A percentile compares a stretch with the other conserved stretches of the same genome.
Conservation (phyloP, 129 eudicot genomes). For the Tanacetum coccineum region DNA sequence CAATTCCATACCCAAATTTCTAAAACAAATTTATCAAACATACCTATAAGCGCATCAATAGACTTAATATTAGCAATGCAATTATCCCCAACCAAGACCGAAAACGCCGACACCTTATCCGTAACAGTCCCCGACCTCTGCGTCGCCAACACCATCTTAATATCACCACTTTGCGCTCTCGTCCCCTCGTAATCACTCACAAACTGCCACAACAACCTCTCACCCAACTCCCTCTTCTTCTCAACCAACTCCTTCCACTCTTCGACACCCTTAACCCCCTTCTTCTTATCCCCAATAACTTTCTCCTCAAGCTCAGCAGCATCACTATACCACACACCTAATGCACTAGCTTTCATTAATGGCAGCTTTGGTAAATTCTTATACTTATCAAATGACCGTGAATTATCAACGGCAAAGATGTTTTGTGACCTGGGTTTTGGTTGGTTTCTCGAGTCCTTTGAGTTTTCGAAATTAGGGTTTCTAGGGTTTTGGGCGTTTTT, state of each 20-base stretch:
- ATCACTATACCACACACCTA: conserved; percentile 73
- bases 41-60: conserved; percentile 82
- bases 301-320: conserved; percentile 62
- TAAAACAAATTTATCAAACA: background rate
- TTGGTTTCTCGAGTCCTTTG: background rate
- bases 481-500: too few species aligned
- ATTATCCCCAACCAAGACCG: conserved; percentile 92
- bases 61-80: conserved; percentile 80
- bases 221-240: conserved; percentile 83
- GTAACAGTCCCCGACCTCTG: conserved; percentile 97
- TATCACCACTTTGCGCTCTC: conserved; percentile 89
- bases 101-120: conserved; percentile 90
- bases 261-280: conserved; percentile 37
- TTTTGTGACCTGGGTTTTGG: conserved; percentile 30
- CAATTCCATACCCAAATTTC: background rate
- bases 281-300: conserved; percentile 56
- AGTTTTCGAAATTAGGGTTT: too few species aligned
- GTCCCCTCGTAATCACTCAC: conserved; percentile 57
- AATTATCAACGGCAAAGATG: conserved; percentile 18
- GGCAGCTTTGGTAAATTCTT: conserved; percentile 82
- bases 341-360: conserved; percentile 57
- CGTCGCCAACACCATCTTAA: conserved; percentile 86
- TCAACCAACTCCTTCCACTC: conserved; percentile 88
- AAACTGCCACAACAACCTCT: conserved; percentile 78
- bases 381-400: conserved; percentile 32